Percentiles rank a stretch among this genome's conserved stretches.
Conservation (phyloP, 495 filamentous ascomycete genomes). For the Copromyces sp. region DNA sequence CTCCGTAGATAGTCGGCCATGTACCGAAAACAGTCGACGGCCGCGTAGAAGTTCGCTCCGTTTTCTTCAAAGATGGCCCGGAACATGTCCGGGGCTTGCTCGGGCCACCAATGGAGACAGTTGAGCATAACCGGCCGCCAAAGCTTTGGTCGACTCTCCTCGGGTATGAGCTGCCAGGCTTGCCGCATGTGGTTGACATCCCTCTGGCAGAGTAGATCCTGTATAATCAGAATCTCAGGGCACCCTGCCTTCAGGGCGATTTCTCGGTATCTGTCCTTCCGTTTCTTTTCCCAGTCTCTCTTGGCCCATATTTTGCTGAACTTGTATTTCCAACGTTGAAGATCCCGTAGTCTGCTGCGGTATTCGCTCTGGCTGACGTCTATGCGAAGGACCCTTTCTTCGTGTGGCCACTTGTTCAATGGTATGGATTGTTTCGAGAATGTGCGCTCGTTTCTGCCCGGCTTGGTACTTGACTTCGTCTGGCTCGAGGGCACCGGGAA, state of each 20-base stretch:
- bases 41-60: slow-evolving; percentile 38
- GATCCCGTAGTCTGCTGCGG: not conserved
- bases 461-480: not conserved
- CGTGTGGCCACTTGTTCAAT: not conserved
- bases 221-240: not conserved
- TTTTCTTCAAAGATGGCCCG: slow-evolving; percentile 32
- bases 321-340: not conserved
- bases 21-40: slow-evolving; percentile 9
- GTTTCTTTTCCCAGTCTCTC: not conserved
- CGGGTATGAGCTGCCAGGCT: not conserved
- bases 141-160: not conserved
- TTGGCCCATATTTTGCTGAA: not conserved
- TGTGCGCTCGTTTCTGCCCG: not conserved
- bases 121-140: slow-evolving; percentile 48
- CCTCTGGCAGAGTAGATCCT: not conserved
- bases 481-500: not conserved
- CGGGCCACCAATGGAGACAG: slow-evolving; percentile 37
- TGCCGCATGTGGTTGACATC: not conserved
- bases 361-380: not conserved
- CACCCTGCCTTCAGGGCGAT: not conserved
- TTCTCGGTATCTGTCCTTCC: not conserved
- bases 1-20: not conserved
- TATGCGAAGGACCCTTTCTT: not conserved
- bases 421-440: not conserved
- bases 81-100: slow-evolving; percentile 37